Percentiles rank a stretch among this genome's conserved stretches.
Conservation (phyloP, 768 basidiomycete species). For the Pisolithus sp. region DNA sequence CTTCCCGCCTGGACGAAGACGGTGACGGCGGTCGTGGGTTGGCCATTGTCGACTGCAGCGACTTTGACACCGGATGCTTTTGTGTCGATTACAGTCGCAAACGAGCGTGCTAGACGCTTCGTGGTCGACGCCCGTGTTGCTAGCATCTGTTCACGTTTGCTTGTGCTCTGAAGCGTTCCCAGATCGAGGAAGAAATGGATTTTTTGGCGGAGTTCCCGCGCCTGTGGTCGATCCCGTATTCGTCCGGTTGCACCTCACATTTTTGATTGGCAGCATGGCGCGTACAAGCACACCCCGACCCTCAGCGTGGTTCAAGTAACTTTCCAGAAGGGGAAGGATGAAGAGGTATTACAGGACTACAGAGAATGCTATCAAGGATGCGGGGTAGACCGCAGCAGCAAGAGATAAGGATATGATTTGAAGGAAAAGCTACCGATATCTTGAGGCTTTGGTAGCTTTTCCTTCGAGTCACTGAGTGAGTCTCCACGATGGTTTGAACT, state of each 20-base stretch:
- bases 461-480: no score
- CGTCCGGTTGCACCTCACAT: background rate
- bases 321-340: no score
- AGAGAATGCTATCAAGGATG: no score
- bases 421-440: no score
- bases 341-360: no score
- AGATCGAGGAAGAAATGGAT: background rate
- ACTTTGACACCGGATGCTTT: slow-evolving; percentile 68
- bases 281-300: no score
- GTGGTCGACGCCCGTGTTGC: slow-evolving; percentile 54
- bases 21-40: slow-evolving; percentile 81
- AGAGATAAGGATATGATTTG: no score
- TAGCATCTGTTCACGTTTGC: slow-evolving; percentile 45
- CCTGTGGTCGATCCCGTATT: background rate
- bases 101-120: slow-evolving; percentile 59
- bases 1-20: slow-evolving; percentile 90
- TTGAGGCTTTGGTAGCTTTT: no score
- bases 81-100: slow-evolving; percentile 78
- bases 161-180: background rate
- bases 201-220: background rate
- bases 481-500: no score
- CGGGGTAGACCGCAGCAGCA: no score
- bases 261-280: no score
- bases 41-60: slow-evolving; percentile 75
- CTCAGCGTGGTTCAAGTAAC: no score